These are phyloP conservation scores for Bipolaris victoriae DNA, from an alignment of 2,329 filamentous ascomycete species.

Conservation along the genomic window DNA sequence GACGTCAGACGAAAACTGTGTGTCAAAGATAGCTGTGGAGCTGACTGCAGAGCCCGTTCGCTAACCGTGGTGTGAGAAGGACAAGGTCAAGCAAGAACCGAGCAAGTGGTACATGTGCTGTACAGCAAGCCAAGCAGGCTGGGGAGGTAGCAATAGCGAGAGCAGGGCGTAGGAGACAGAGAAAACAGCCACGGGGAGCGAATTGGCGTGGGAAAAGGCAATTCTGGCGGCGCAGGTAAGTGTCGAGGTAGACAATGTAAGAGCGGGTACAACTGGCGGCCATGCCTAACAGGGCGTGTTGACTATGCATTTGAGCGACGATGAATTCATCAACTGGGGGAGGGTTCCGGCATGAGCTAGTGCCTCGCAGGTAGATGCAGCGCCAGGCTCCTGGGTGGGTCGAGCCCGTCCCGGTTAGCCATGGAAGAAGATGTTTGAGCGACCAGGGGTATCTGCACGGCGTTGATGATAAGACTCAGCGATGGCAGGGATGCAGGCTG, in stretches of 20 bases:
- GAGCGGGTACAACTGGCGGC: constrained; percentile 29
- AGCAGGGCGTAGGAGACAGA: constrained; percentile 15
- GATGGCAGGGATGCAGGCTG: constrained; percentile 29
- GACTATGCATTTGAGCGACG: constrained; percentile 44
- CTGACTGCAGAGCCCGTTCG: constrained; percentile 29
- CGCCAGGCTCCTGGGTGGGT: constrained; percentile 44
- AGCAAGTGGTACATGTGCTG: constrained; percentile 21
- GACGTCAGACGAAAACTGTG: constrained; percentile 30
- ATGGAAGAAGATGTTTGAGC: constrained; percentile 27
- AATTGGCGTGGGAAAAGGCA: constrained; percentile 19
- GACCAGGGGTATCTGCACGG: constrained; percentile 36
- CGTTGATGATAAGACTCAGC: constrained; percentile 39
- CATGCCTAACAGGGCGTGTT: constrained; percentile 38
- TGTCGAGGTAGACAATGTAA: constrained; percentile 31
- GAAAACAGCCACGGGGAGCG: constrained; percentile 15
- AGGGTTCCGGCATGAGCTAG: constrained; percentile 40
- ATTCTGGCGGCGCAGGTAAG: constrained; percentile 23
- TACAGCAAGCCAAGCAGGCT: constrained; percentile 16
- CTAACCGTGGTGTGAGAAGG: constrained; percentile 24
- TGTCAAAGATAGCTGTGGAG: constrained; percentile 37
- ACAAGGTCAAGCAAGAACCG: constrained; percentile 23
- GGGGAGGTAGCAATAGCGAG: constrained; percentile 10
- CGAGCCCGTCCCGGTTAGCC: constrained; percentile 31
- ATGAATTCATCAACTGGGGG: constrained; percentile 45
- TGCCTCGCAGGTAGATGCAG: constrained; percentile 45